Percentiles rank a stretch among this genome's conserved stretches.
These are phyloP conservation scores for Teratosphaeria gauchensis DNA, from an alignment of 2,329 filamentous ascomycete species.

Conservation along the genomic window DNA sequence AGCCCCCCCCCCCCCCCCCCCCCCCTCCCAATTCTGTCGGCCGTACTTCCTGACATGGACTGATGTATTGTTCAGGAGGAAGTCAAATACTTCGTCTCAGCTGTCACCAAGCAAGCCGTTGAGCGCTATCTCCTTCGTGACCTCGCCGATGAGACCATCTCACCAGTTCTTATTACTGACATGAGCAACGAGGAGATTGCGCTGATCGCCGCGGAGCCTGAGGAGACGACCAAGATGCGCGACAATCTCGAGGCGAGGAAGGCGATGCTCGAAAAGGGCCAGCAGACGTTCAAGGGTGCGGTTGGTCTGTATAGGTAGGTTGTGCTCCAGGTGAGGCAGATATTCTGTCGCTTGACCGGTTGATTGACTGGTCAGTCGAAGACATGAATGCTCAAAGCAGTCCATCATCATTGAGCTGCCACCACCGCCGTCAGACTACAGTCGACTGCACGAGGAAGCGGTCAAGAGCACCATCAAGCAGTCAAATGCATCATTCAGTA, in stretches of 20 bases:
- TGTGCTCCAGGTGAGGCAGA: background rate
- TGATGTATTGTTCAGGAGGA: conserved; percentile 17
- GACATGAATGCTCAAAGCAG: no score
- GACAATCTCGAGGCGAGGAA: conserved; percentile 19
- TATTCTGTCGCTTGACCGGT: background rate
- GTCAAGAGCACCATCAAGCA: no score
- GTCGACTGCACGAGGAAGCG: no score
- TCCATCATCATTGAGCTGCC: no score
- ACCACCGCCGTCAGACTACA: no score
- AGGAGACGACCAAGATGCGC: conserved; percentile 20
- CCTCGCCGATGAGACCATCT: conserved; percentile 23
- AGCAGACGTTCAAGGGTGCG: conserved; percentile 21
- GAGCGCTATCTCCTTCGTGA: conserved; percentile 29
- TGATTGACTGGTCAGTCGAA: no score
- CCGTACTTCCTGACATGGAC: background rate
- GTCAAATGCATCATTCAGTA: no score
- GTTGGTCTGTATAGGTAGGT: conserved; percentile 3
- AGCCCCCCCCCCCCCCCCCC: no score
- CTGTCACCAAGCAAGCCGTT: conserved; percentile 28
- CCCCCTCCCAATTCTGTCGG: background rate
- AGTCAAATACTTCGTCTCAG: conserved; percentile 28
- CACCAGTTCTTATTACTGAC: conserved; percentile 19
- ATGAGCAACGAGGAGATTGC: conserved; percentile 28
- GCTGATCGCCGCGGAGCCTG: conserved; percentile 27
- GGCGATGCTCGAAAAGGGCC: conserved; percentile 27